Evolutionary conservation across 108 stramenopile genomes (phyloP).

Genomic region (Fragilaria crotonensis): DNA sequence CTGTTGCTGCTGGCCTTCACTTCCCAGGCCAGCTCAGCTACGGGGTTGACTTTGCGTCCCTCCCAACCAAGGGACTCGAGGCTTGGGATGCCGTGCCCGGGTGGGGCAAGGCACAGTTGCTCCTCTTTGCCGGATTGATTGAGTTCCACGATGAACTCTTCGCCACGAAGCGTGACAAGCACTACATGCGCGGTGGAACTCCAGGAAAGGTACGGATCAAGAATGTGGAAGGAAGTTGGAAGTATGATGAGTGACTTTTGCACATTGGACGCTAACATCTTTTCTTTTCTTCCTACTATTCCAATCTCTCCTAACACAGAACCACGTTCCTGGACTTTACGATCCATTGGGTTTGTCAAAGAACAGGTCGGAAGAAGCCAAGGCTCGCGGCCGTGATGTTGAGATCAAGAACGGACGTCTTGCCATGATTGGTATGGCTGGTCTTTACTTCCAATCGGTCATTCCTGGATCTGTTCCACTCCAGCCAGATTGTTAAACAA

Average conservation of each 20-base stretch:
- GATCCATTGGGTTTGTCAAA: slow-evolving; percentile 64
- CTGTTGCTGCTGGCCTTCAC: slow-evolving; percentile 54
- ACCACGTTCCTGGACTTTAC: slow-evolving; percentile 76
- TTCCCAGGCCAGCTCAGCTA: slow-evolving; percentile 66
- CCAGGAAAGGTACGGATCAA: slow-evolving; percentile 74
- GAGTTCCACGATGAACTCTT: slow-evolving; percentile 79
- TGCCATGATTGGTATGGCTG: slow-evolving; percentile 76
- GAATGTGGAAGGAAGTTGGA: not conserved
- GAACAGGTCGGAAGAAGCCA: slow-evolving; percentile 44
- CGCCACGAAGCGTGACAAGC: slow-evolving; percentile 43
- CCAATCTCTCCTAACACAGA: too few relatives aligned
- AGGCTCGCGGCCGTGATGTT: slow-evolving; percentile 53
- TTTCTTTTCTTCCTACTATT: not conserved
- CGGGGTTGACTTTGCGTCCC: slow-evolving; percentile 47
- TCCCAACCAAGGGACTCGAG: slow-evolving; percentile 70
- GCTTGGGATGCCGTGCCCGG: slow-evolving; percentile 81
- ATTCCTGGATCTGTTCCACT: slow-evolving; percentile 66
- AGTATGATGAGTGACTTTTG: slow-evolving; percentile 1
- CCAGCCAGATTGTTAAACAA: slow-evolving; percentile 48
- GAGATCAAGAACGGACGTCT: slow-evolving; percentile 85
- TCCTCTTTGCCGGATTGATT: slow-evolving; percentile 70
- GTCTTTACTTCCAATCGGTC: slow-evolving; percentile 53
- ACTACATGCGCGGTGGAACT: slow-evolving; percentile 69
- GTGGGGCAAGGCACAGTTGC: slow-evolving; percentile 81
- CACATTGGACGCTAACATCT: not conserved